Evolutionary conservation across 2,329 filamentous ascomycete species (phyloP).

Genomic region (Claviceps cyperi): DNA sequence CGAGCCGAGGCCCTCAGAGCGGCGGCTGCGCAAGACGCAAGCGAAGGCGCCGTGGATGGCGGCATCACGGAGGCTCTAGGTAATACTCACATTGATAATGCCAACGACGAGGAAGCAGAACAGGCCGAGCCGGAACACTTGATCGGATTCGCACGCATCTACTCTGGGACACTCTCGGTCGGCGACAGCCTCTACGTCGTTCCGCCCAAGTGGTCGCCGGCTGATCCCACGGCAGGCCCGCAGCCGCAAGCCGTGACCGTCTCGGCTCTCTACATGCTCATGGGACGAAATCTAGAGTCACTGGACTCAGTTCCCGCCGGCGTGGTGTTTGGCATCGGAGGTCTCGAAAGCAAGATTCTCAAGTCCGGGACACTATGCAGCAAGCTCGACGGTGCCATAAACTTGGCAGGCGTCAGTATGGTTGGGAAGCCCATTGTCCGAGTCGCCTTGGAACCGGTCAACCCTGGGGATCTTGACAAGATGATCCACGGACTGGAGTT

Average conservation of each 20-base stretch:
- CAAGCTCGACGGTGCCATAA: conserved; percentile 70
- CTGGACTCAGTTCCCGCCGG: conserved; percentile 78
- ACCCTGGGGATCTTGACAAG: conserved; percentile 81
- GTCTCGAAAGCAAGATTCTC: conserved; percentile 82
- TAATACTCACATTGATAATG: conserved; percentile 43
- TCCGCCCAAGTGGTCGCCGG: conserved; percentile 83
- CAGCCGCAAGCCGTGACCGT: conserved; percentile 72
- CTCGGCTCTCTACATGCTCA: conserved; percentile 82
- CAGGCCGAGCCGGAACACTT: conserved; percentile 68
- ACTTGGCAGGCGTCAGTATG: conserved; percentile 72
- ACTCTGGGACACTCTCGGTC: conserved; percentile 77
- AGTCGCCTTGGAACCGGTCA: conserved; percentile 85
- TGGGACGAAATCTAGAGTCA: conserved; percentile 79
- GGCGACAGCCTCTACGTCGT: conserved; percentile 86
- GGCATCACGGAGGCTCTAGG: conserved; percentile 47
- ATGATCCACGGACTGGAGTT: conserved; percentile 82
- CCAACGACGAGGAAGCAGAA: conserved; percentile 32
- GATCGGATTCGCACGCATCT: conserved; percentile 87
- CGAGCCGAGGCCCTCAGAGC: conserved; percentile 74
- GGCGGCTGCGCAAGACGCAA: conserved; percentile 39
- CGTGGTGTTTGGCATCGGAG: conserved; percentile 88
- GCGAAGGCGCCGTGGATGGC: conserved; percentile 34
- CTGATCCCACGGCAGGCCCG: conserved; percentile 54
- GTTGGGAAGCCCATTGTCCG: conserved; percentile 83
- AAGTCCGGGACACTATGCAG: conserved; percentile 93